phyloP scores from a whole-genome alignment of 1,284 basidiomycete genomes.

The Hypsizygus ulmarius region DNA sequence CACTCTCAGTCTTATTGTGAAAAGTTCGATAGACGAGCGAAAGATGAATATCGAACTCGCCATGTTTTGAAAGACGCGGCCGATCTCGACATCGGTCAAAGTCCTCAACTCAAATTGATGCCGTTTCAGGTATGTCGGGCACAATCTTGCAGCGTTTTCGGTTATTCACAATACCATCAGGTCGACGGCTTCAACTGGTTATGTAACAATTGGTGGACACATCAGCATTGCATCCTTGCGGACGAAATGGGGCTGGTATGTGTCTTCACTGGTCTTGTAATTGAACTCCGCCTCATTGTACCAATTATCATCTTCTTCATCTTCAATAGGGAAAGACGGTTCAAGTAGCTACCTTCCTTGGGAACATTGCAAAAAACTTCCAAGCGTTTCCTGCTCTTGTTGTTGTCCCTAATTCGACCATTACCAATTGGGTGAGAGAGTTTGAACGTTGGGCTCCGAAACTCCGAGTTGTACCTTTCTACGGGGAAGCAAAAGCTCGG shows the following conservation, averaged over 20 bases:
- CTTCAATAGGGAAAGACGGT: conserved; percentile 86
- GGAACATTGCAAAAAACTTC: conserved; percentile 63
- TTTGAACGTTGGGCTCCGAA: conserved; percentile 90
- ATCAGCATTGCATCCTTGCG: conserved; percentile 90
- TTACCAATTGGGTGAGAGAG: conserved; percentile 86
- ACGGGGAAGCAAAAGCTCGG: conserved; percentile 75
- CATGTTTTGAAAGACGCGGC: conserved; percentile 47
- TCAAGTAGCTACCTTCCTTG: conserved; percentile 86
- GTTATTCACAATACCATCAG: conserved; percentile 36
- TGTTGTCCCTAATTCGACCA: conserved; percentile 92
- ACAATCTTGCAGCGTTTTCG: not conserved
- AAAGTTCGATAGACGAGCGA: conserved; percentile 43
- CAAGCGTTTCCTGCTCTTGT: conserved; percentile 79
- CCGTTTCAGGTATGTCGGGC: conserved; percentile 66
- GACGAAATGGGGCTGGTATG: conserved; percentile 95
- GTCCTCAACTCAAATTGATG: conserved; percentile 66
- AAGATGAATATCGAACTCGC: conserved; percentile 44
- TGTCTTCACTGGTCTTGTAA: too few species aligned
- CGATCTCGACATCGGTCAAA: conserved; percentile 67
- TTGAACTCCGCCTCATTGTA: not conserved
- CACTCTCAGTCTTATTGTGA: conserved; percentile 40
- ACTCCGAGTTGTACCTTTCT: conserved; percentile 80
- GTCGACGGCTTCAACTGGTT: conserved; percentile 94
- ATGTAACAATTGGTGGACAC: conserved; percentile 84
- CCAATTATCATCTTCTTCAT: not conserved